Percentiles rank a stretch among this genome's conserved stretches.
These are phyloP conservation scores for Dendrostoma leiphaemia DNA, from an alignment of 2,329 filamentous ascomycete species.

Conservation along the genomic window DNA sequence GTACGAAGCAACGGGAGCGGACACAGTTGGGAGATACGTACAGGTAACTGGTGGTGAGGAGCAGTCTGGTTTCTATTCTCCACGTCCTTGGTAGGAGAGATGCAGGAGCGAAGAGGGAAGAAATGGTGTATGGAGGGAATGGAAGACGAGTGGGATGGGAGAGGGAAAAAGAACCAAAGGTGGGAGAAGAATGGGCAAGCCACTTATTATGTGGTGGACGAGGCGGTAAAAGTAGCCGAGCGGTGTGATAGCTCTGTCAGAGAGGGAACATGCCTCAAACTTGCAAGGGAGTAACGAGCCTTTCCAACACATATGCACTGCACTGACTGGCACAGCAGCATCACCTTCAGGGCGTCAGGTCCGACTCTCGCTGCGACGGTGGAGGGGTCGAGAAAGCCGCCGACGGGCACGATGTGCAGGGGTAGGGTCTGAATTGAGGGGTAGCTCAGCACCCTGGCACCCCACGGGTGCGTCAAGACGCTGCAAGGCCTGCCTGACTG, in stretches of 20 bases:
- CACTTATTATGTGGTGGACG: constrained; percentile 13
- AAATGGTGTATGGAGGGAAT: constrained; percentile 13
- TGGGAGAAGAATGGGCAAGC: constrained; percentile 8
- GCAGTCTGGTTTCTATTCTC: constrained; percentile 8
- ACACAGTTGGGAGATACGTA: neutral
- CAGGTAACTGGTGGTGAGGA: constrained; percentile 2
- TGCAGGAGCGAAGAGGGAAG: constrained; percentile 12
- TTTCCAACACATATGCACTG: no score
- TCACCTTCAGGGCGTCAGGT: no score
- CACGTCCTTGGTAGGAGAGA: constrained; percentile 16
- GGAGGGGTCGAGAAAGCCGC: constrained; percentile 4
- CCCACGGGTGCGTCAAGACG: neutral
- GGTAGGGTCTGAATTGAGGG: constrained; percentile 5
- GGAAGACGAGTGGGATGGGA: constrained; percentile 1
- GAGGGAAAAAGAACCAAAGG: neutral
- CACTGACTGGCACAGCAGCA: neutral
- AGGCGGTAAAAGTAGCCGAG: constrained; percentile 5
- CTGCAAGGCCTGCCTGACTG: neutral
- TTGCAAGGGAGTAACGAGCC: constrained; percentile 6
- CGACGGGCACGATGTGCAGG: constrained; percentile 5
- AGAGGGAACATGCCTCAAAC: constrained; percentile 6
- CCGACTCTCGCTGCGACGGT: no score
- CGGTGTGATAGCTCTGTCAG: constrained; percentile 11
- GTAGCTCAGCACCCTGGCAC: constrained; percentile 4
- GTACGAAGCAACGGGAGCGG: constrained; percentile 1